Evolutionary conservation across 805 yeast genomes (phyloP).

Genomic region (Lipomyces kockii): DNA sequence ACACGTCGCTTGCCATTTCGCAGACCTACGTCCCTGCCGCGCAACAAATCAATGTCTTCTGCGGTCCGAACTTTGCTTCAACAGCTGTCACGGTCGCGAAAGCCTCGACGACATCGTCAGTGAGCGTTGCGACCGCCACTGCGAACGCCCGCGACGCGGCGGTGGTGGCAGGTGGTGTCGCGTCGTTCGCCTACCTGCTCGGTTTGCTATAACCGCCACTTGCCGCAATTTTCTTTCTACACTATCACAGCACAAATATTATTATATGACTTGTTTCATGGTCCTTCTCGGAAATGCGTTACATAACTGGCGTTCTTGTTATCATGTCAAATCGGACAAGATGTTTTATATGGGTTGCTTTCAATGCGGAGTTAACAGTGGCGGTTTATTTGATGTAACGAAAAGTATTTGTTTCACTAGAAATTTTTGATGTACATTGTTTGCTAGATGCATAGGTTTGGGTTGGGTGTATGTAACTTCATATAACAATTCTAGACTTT

Average conservation of each 20-base stretch:
- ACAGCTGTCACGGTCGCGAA: constrained; percentile 12
- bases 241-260: background rate
- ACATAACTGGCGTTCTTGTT: background rate
- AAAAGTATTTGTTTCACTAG: background rate
- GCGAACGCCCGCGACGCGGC: constrained; percentile 6
- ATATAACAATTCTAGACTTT: background rate
- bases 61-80: constrained; percentile 31
- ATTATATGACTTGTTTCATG: background rate
- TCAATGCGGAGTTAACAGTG: background rate
- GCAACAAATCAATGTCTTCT: constrained; percentile 28
- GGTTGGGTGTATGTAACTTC: background rate
- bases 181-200: constrained; percentile 2
- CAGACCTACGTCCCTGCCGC: constrained; percentile 43
- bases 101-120: constrained; percentile 16
- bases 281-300: background rate
- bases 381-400: background rate
- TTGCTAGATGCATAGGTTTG: background rate
- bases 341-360: background rate
- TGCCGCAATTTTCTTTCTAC: background rate
- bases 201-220: background rate
- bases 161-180: constrained; percentile 6
- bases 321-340: background rate
- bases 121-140: background rate
- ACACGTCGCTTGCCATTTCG: constrained; percentile 36
- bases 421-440: background rate